phyloP scores from a whole-genome alignment of 2,329 filamentous ascomycete genomes.

The Colletotrichum theobromicola region DNA sequence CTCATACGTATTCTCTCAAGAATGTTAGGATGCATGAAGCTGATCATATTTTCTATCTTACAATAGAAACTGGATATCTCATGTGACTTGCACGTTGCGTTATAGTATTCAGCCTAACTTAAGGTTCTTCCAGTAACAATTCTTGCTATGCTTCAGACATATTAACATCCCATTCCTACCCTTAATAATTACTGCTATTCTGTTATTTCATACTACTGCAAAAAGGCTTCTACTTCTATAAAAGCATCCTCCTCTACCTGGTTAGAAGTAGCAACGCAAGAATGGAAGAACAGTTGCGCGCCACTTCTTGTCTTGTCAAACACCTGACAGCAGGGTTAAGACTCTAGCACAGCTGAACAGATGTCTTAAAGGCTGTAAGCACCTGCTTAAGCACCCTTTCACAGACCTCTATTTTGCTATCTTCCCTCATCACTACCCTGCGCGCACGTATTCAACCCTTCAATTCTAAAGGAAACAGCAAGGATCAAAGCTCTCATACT shows the following conservation, averaged over 20 bases:
- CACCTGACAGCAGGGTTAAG: not conserved
- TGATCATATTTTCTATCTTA: not conserved
- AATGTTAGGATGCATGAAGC: accelerated
- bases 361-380: accelerated
- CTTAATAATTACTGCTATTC: not conserved
- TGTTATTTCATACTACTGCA: accelerated
- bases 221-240: not conserved
- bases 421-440: not conserved
- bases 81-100: not conserved
- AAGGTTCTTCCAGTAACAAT: accelerated
- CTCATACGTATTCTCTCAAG: accelerated
- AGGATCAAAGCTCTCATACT: accelerated
- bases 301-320: accelerated
- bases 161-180: accelerated
- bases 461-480: accelerated
- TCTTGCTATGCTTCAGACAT: not conserved
- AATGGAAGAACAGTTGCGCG: not conserved
- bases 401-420: not conserved
- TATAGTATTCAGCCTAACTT: too few relatives aligned
- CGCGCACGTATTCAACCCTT: not conserved
- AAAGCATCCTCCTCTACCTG: not conserved
- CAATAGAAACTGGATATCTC: accelerated
- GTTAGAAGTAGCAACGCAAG: not conserved
- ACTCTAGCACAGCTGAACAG: not conserved
- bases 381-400: not conserved